phyloP scores from a whole-genome alignment of 345 rosid genomes.

The Eutrema japonicum region DNA sequence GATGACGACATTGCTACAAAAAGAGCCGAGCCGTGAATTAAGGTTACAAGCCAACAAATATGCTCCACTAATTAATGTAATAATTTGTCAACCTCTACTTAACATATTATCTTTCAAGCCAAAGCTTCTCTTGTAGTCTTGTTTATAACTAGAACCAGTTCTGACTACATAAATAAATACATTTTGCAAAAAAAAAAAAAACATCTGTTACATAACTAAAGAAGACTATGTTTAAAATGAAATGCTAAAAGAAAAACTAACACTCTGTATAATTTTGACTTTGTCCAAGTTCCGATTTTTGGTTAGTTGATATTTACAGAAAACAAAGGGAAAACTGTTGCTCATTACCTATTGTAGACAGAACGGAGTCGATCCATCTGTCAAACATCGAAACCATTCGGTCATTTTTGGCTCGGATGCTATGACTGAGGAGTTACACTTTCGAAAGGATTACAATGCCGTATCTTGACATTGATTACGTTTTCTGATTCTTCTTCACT shows the following conservation, averaged over 20 bases:
- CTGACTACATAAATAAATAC: background rate
- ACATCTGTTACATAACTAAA: background rate
- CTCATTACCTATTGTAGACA: background rate
- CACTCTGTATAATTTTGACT: background rate
- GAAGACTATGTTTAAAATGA: background rate
- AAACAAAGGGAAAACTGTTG: background rate
- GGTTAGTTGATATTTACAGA: conserved; percentile 21
- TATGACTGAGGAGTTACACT: conserved; percentile 62
- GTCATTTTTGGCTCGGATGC: conserved; percentile 2
- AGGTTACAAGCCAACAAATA: too few relatives aligned
- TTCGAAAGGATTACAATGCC: conserved; percentile 63
- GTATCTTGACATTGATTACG: conserved; percentile 55
- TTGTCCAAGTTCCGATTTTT: background rate
- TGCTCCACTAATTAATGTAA: too few relatives aligned
- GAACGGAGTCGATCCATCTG: background rate
- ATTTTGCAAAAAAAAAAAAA: background rate
- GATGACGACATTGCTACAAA: too few relatives aligned
- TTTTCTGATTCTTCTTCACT: conserved; percentile 28
- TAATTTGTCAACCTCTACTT: too few relatives aligned
- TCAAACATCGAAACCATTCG: background rate
- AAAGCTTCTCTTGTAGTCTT: background rate
- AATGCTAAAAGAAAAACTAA: background rate
- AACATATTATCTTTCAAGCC: too few relatives aligned
- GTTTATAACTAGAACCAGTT: background rate
- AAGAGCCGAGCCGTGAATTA: too few relatives aligned